phyloP scores from a whole-genome alignment of 371 early-diverging fungal species.

The Apophysomyces elegans region DNA sequence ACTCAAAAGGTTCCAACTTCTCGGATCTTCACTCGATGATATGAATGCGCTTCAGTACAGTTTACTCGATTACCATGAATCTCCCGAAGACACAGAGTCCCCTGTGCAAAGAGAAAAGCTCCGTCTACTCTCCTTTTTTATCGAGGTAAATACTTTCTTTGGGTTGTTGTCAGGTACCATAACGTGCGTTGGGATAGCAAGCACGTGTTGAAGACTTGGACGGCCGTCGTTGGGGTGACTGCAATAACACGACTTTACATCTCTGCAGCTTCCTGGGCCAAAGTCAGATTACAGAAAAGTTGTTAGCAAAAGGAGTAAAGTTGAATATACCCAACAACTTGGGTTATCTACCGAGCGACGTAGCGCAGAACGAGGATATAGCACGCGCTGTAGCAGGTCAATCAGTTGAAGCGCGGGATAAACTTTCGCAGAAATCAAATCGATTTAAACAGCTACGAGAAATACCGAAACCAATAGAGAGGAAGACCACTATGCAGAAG shows the following conservation, averaged over 20 bases:
- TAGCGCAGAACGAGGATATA: conserved; percentile 21
- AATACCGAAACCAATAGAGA: conserved; percentile 18
- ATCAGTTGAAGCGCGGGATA: not conserved
- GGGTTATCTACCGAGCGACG: conserved; percentile 21
- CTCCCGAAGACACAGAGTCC: conserved; percentile 9
- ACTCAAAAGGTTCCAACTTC: conserved; percentile 16
- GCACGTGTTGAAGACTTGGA: conserved; percentile 18
- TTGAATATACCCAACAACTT: conserved; percentile 20
- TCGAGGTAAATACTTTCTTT: conserved; percentile 18
- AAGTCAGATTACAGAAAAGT: conserved; percentile 18
- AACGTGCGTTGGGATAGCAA: conserved; percentile 10
- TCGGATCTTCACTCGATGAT: conserved; percentile 19
- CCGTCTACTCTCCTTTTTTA: conserved; percentile 17
- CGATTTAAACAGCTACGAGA: conserved; percentile 23
- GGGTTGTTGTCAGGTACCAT: not conserved
- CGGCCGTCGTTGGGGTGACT: conserved; percentile 21
- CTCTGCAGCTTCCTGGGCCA: conserved; percentile 25
- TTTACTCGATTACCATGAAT: conserved; percentile 19
- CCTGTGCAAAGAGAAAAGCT: conserved; percentile 20
- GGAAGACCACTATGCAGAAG: conserved; percentile 16
- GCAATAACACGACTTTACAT: conserved; percentile 23
- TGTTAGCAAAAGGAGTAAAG: conserved; percentile 15
- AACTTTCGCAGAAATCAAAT: not conserved
- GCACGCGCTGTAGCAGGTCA: conserved; percentile 3
- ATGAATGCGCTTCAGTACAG: conserved; percentile 24